phyloP scores from a whole-genome alignment of 805 yeast species.

The Dipodascopsis tothii region DNA sequence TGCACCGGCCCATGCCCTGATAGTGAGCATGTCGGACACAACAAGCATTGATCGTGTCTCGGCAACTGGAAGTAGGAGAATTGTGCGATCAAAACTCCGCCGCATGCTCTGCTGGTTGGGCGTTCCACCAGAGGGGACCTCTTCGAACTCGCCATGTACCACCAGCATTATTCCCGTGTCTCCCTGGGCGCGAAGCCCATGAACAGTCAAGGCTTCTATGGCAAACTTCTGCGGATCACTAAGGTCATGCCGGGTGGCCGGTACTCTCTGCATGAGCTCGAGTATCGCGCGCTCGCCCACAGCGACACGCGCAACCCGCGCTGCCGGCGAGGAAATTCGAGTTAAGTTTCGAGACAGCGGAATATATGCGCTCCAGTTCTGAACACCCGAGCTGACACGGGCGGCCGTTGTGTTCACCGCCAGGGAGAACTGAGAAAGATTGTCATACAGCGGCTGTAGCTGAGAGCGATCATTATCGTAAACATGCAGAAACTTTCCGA shows the following conservation, averaged over 20 bases:
- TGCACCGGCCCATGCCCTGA: conserved; percentile 52
- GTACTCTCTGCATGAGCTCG: conserved; percentile 57
- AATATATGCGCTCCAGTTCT: conserved; percentile 41
- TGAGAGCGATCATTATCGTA: conserved; percentile 79
- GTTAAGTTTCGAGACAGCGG: conserved; percentile 70
- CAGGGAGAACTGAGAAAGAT: conserved; percentile 75
- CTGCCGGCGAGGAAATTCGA: conserved; percentile 45
- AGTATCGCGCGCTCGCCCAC: conserved; percentile 63
- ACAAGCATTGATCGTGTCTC: conserved; percentile 65
- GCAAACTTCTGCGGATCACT: conserved; percentile 59
- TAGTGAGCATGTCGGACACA: conserved; percentile 72
- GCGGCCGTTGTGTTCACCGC: conserved; percentile 71
- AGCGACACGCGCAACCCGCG: conserved; percentile 50
- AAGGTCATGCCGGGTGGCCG: conserved; percentile 70
- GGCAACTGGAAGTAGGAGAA: conserved; percentile 66
- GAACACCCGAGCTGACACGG: conserved; percentile 27
- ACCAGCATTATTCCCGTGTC: conserved; percentile 58
- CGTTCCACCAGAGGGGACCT: conserved; percentile 33
- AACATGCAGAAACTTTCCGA: conserved; percentile 55
- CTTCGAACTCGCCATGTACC: conserved; percentile 80
- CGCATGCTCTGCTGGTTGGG: conserved; percentile 34
- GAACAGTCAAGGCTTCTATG: conserved; percentile 49
- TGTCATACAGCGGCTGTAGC: conserved; percentile 65
- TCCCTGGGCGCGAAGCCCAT: conserved; percentile 48
- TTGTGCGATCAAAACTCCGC: conserved; percentile 80